Evolutionary conservation across 345 rosid species (phyloP), one percentile per base, ranked within the genome.

Genomic region (Syzygium grande): DNA sequence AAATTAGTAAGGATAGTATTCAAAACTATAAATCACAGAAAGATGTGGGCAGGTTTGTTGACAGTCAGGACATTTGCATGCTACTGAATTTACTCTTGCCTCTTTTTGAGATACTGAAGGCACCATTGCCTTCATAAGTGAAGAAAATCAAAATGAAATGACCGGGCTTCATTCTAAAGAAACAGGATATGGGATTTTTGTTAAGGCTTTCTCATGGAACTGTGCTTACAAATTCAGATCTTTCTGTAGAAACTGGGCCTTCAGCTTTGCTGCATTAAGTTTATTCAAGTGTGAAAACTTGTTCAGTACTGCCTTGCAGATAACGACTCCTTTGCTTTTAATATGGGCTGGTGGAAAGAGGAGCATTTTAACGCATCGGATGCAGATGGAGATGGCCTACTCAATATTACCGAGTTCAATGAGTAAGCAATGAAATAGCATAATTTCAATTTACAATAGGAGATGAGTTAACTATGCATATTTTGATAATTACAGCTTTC

Each of bases 291-390:
- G 49, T 73, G 80, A 73, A 46, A 73, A 73, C 49, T 34, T 73
- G 46, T 34, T 34, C 49, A 5, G 49, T 85, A 78, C 51, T 58
- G 84, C 52, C 41, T 30, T 59, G 86, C 89, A 96, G 99, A 94
- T 90, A 92, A 94, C 8, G 87, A 89, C 86, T 91, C 98, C 46
- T 94, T 94, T 91, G 98, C 97, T 65, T 91, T 92, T 90, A 96
- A 96, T 38, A 98, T 97, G 97, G 99, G 98, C 84, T 98, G 99
- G 99, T 97, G 99, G 99, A 97, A 92, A 91, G 97, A 94, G 91
- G 98, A 95, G 89, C 99, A 98, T 92, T 98, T 98, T 86, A 96
- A 95, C 90, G 98, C 98, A 85, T 94, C 99, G 34, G 99, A 98
- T 96, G 97, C 90, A 12, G 93, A 96, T 92, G 98, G 98, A 90